Percentiles rank a stretch among this genome's conserved stretches.
These are phyloP conservation scores for Chaetothyriales sp. DNA, from an alignment of 2,329 filamentous ascomycete genomes.

Conservation along the genomic window DNA sequence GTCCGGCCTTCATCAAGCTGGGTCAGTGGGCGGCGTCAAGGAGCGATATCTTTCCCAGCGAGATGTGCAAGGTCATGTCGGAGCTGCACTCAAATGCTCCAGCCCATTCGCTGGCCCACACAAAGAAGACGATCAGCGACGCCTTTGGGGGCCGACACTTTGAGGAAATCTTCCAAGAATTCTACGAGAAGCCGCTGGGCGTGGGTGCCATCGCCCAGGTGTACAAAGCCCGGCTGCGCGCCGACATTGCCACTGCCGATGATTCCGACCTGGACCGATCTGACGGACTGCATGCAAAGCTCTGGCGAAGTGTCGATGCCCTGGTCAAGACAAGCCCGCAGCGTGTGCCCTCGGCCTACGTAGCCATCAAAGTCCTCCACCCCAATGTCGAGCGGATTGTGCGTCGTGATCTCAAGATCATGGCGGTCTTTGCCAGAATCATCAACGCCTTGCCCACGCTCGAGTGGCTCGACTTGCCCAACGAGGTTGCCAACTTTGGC, in stretches of 20 bases:
- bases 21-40: constrained; percentile 97
- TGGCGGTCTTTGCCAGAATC: constrained; percentile 73
- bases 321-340: constrained; percentile 75
- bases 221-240: constrained; percentile 84
- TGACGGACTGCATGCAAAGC: constrained; percentile 47
- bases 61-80: constrained; percentile 88
- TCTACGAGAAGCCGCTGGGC: constrained; percentile 73
- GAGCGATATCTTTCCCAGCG: constrained; percentile 85
- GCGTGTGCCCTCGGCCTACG: constrained; percentile 75
- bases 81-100: constrained; percentile 88
- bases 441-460: constrained; percentile 85
- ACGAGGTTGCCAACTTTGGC: constrained; percentile 85
- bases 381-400: constrained; percentile 81
- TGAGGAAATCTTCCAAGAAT: constrained; percentile 90
- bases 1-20: constrained; percentile 95
- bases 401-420: constrained; percentile 80
- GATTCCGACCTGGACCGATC: constrained; percentile 39
- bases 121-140: constrained; percentile 60
- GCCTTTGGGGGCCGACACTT: constrained; percentile 71
- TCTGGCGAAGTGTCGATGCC: constrained; percentile 68
- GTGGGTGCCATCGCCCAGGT: constrained; percentile 96
- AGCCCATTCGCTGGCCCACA: constrained; percentile 68
- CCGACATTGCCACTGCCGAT: constrained; percentile 53
- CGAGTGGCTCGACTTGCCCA: constrained; percentile 90
- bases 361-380: constrained; percentile 91